A percentile compares a stretch with the other conserved stretches of the same genome.
Conservation (phyloP, 2,329 filamentous ascomycete species). For the Neophaeococcomyces aloes region DNA sequence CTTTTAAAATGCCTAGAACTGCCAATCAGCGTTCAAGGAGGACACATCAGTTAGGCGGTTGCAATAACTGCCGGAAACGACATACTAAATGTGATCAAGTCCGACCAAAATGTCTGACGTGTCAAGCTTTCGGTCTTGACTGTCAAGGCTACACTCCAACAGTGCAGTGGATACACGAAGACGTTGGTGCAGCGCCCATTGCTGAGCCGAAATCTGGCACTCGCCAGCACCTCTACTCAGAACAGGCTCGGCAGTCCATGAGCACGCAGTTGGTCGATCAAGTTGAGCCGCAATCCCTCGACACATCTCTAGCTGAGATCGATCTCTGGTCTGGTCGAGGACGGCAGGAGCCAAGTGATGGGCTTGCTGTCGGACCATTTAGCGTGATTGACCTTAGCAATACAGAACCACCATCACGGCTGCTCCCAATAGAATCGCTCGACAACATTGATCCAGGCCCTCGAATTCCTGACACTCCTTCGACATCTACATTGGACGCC, state of each 20-base stretch:
- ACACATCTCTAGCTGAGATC: constrained; percentile 26
- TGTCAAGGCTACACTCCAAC: constrained; percentile 27
- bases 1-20: too few species aligned
- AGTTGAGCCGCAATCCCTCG: constrained; percentile 25
- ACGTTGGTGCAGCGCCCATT: constrained; percentile 3
- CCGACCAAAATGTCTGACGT: constrained; percentile 26
- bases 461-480: not conserved
- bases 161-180: constrained; percentile 24
- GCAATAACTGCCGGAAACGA: constrained; percentile 27
- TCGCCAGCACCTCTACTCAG: constrained; percentile 26
- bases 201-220: constrained; percentile 18
- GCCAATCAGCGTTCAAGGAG: constrained; percentile 3
- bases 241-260: constrained; percentile 26
- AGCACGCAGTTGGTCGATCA: constrained; percentile 22
- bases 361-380: constrained; percentile 26
- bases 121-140: constrained; percentile 22
- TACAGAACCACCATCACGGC: constrained; percentile 1
- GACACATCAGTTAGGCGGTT: constrained; percentile 23
- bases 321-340: constrained; percentile 23
- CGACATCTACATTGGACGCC: constrained; percentile 4
- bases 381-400: constrained; percentile 23
- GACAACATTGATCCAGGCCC: not conserved
- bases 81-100: constrained; percentile 31
- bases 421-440: not conserved
- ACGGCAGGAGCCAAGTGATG: constrained; percentile 11